Base-by-base conservation (phyloP, 257 asterid species). In the Galeopsis tetrahit region DNA sequence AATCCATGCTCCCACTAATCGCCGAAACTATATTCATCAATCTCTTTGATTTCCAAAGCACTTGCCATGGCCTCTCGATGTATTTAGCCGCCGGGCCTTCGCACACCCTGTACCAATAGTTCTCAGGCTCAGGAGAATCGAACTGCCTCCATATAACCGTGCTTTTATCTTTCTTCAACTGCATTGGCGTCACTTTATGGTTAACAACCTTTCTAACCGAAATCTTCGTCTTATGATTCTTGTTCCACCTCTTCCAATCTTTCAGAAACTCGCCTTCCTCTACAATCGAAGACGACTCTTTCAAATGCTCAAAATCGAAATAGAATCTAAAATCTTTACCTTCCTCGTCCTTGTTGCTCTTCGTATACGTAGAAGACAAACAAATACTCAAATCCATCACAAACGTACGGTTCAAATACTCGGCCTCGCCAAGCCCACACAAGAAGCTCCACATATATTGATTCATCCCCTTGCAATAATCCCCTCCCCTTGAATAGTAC, bases 1-100 rank as follows among this genome's bases (percentile, higher is more conserved):
- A 95, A 72, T 95, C 99, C 98, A 95, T 90, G 71, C 91, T 87
- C 74, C 98, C 99, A 33, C 99, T 95, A 44, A 95, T 95, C 9
- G 74, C 99, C 1, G 99, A 77, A 36, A 95, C 98, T 60, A 95
- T 92, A 66, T 92, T 91, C 97, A 92, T 95, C 17, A 95, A 68
- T 68, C 98, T 81, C 82, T 95, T 95, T 2, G 98, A 92, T 78
- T 95, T 95, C 99, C 97, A 95, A 31, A 95, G 69, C 0, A 92
- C 83, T 6, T 79, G 79, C 98, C 99, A 95, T 0, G 99, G 99
- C 77, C 99, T 81, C 68, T 86, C 86, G 4, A 92, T 81, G 77
- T 85, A 80, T 46, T 86, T 92, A 14, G 90, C 88, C 0, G 97
- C 84, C 0, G 91, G 92, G 33, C 98, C 99, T 80, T 95, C 99